phyloP scores from a whole-genome alignment of 805 yeast species.

The Wickerhamiella allomyrinae region DNA sequence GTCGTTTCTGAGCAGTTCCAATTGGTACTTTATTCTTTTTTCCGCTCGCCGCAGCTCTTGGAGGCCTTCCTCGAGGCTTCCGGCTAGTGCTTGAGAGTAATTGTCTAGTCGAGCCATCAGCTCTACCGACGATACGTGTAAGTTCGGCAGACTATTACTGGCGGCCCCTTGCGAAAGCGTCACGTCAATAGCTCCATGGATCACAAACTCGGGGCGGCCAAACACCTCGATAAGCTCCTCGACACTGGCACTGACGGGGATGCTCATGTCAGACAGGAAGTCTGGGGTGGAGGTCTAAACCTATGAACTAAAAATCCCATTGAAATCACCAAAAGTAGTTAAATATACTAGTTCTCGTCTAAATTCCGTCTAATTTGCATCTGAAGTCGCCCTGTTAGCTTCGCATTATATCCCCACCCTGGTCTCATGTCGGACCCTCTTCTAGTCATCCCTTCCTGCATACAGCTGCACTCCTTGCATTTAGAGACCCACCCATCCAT shows the following conservation, averaged over 20 bases:
- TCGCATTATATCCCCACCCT: too few relatives aligned
- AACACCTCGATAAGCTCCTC: conserved; percentile 17
- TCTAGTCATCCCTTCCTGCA: too few relatives aligned
- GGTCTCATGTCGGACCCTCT: too few relatives aligned
- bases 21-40: conserved; percentile 22
- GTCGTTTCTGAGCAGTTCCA: conserved; percentile 23
- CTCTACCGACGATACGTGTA: conserved; percentile 20
- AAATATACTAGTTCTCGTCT: too few relatives aligned
- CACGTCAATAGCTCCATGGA: conserved; percentile 19
- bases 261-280: not conserved
- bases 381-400: too few relatives aligned
- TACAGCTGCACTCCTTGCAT: too few relatives aligned
- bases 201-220: conserved; percentile 18
- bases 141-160: conserved; percentile 13
- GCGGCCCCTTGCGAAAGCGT: conserved; percentile 11
- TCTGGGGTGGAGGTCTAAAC: too few relatives aligned
- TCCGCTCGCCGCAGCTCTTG: conserved; percentile 17
- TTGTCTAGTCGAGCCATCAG: conserved; percentile 23
- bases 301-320: too few relatives aligned
- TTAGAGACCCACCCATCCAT: too few relatives aligned
- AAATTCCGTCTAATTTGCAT: too few relatives aligned
- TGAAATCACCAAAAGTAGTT: too few relatives aligned
- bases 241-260: conserved; percentile 5
- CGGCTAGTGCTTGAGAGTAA: conserved; percentile 20
- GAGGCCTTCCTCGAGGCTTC: conserved; percentile 18